Percentiles rank a stretch among this genome's conserved stretches.
phyloP scores from a whole-genome alignment of 2,329 filamentous ascomycete genomes.

The Thielaviopsis populi region DNA sequence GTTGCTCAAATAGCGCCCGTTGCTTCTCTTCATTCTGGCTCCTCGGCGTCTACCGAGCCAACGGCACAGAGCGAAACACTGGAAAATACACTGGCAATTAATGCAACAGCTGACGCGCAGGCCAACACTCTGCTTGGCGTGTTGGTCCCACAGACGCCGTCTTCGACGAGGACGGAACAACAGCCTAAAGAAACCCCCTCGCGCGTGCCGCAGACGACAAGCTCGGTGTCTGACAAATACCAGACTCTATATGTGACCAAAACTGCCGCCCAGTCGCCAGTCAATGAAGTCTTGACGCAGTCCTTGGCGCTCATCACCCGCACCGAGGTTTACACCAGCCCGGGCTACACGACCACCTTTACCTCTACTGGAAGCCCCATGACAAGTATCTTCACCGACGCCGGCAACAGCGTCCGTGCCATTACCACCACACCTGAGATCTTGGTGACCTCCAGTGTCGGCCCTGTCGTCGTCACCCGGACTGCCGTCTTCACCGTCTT shows the following conservation, averaged over 20 bases:
- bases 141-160: neutral
- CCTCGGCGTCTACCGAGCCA: neutral
- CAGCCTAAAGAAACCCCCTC: neutral
- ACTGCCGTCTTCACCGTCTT: constrained; percentile 3
- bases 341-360: neutral
- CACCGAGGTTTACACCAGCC: neutral
- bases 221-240: neutral
- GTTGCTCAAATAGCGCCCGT: neutral
- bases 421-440: neutral
- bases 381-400: neutral
- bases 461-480: neutral
- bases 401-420: neutral
- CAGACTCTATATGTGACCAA: neutral
- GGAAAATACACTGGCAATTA: neutral
- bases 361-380: neutral
- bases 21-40: neutral
- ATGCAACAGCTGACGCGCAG: neutral
- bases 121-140: neutral
- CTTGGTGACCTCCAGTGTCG: neutral
- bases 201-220: neutral
- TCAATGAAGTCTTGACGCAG: neutral
- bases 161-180: neutral
- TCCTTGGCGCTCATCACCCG: neutral
- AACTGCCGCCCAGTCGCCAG: neutral
- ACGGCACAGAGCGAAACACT: neutral